Evolutionary conservation across 208 protist genomes (phyloP).

Genomic region (Phytomonas serpens): DNA sequence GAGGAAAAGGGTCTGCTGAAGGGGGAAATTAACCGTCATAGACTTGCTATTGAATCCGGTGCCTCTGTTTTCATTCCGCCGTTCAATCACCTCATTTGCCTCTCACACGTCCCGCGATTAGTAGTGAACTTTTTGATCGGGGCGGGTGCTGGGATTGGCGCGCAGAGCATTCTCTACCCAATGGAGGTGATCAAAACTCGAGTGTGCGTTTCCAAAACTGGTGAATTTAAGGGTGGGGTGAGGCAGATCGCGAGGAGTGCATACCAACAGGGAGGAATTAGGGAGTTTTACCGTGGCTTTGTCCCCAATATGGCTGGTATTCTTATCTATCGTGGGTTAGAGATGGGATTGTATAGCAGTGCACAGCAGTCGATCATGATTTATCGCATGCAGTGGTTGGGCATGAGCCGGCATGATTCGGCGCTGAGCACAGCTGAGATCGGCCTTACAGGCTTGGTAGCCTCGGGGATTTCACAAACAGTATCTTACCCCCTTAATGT

Average conservation of each 20-base stretch:
- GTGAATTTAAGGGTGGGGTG: conserved; percentile 67
- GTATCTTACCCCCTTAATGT: conserved; percentile 88
- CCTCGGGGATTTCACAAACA: conserved; percentile 79
- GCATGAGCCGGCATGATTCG: conserved; percentile 58
- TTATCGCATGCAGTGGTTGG: conserved; percentile 59
- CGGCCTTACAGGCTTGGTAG: conserved; percentile 62
- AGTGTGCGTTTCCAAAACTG: conserved; percentile 58
- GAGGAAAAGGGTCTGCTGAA: conserved; percentile 21
- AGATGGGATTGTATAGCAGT: conserved; percentile 86
- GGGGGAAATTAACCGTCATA: conserved; percentile 18
- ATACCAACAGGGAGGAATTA: conserved; percentile 59
- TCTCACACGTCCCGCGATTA: conserved; percentile 49
- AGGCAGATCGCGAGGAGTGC: conserved; percentile 38
- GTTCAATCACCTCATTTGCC: conserved; percentile 34
- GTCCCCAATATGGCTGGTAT: conserved; percentile 84
- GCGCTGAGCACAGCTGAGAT: conserved; percentile 58
- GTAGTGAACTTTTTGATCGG: conserved; percentile 81
- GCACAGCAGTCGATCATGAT: conserved; percentile 81
- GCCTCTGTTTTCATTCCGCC: conserved; percentile 51
- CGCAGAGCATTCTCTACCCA: conserved; percentile 83
- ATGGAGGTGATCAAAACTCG: conserved; percentile 91
- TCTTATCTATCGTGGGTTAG: conserved; percentile 77
- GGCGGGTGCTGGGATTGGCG: conserved; percentile 70
- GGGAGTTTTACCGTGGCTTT: conserved; percentile 80
- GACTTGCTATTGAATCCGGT: conserved; percentile 26